Percentiles rank a stretch among this genome's conserved stretches.
Conservation (phyloP, 805 yeast species). For the Candida ortonii region DNA sequence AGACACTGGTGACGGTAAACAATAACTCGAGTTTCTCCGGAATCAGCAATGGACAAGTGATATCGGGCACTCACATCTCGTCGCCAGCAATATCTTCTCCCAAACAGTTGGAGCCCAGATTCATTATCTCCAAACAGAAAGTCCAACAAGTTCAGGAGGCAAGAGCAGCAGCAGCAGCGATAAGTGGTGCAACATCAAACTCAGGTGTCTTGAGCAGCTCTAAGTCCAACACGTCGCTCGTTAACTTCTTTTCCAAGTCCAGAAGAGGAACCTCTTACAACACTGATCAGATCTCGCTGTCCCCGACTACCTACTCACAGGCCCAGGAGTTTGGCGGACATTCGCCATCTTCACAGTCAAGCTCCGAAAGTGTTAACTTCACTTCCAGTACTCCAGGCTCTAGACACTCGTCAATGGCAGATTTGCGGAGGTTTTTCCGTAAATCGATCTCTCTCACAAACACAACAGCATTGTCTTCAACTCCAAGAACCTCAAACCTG, state of each 20-base stretch:
- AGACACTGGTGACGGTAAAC: conserved; percentile 8
- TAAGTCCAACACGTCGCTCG: conserved; percentile 45
- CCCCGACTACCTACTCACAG: conserved; percentile 28
- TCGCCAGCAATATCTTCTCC: conserved; percentile 63
- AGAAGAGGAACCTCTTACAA: conserved; percentile 37
- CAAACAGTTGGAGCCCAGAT: conserved; percentile 75
- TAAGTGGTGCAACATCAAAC: conserved; percentile 6
- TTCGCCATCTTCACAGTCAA: conserved; percentile 33
- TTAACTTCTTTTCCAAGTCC: conserved; percentile 48
- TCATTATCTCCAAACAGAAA: conserved; percentile 77
- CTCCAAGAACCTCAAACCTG: conserved; percentile 32
- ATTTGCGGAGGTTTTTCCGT: conserved; percentile 69
- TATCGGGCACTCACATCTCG: conserved; percentile 61
- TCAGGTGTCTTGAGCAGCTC: conserved; percentile 15
- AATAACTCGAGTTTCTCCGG: conserved; percentile 23
- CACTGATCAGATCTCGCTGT: conserved; percentile 27
- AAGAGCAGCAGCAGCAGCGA: conserved; percentile 32
- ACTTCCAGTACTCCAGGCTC: conserved; percentile 37
- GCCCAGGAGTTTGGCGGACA: conserved; percentile 33
- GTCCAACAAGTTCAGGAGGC: conserved; percentile 55
- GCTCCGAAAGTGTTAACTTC: conserved; percentile 22
- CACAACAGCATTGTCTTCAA: conserved; percentile 18
- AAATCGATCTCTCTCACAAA: conserved; percentile 32
- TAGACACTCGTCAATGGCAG: conserved; percentile 77
- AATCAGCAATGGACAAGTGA: conserved; percentile 54